Percentiles rank a stretch among this genome's conserved stretches.
phyloP scores from a whole-genome alignment of 2,329 filamentous ascomycete genomes.

The Hirsutella thompsonii region DNA sequence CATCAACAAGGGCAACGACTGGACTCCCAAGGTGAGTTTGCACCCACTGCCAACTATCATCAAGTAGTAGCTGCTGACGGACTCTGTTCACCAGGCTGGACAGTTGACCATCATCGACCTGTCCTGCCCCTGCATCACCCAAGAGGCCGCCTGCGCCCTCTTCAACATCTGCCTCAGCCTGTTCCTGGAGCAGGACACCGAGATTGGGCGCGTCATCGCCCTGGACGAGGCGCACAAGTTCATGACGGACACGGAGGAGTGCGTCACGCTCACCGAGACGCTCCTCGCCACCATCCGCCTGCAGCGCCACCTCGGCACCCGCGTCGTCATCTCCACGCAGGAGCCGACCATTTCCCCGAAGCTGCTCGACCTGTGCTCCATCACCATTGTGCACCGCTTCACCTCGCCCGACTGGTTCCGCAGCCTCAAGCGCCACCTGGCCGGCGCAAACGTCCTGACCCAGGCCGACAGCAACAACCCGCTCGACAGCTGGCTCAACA shows the following conservation, averaged over 20 bases:
- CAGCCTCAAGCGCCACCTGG: constrained; percentile 30
- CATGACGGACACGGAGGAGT: constrained; percentile 43
- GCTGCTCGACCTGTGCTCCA: constrained; percentile 57
- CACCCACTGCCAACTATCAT: neutral
- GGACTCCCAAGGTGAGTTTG: constrained; percentile 8
- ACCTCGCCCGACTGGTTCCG: constrained; percentile 50
- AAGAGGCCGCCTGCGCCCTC: constrained; percentile 53
- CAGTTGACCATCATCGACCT: constrained; percentile 45
- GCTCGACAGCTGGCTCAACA: neutral
- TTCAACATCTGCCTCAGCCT: constrained; percentile 60
- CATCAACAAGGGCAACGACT: constrained; percentile 5
- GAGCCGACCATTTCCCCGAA: constrained; percentile 59
- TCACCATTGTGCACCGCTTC: constrained; percentile 64
- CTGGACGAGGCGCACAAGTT: constrained; percentile 74
- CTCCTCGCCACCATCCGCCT: constrained; percentile 52
- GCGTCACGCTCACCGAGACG: constrained; percentile 43
- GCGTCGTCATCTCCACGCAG: constrained; percentile 63
- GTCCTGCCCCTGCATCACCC: constrained; percentile 56
- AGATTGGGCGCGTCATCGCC: constrained; percentile 47
- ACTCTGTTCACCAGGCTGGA: constrained; percentile 9
- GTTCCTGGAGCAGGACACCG: constrained; percentile 41
- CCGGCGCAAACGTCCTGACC: constrained; percentile 11
- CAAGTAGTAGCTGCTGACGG: no score
- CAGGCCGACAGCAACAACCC: neutral
- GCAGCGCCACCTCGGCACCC: constrained; percentile 55